phyloP scores from a whole-genome alignment of 2,329 filamentous ascomycete genomes.

The Microsporum audouinii region DNA sequence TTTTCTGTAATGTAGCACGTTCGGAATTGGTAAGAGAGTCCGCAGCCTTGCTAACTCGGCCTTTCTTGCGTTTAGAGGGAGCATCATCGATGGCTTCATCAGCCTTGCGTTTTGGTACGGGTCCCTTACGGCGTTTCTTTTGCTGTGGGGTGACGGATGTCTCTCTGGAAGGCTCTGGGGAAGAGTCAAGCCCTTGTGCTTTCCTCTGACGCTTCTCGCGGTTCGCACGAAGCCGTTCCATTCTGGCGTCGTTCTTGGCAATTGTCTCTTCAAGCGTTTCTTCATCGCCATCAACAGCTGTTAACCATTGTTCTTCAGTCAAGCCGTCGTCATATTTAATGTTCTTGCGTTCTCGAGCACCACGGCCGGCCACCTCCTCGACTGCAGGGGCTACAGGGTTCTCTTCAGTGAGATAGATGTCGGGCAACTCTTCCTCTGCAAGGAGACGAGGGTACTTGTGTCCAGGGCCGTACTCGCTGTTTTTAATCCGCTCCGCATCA shows the following conservation, averaged over 20 bases:
- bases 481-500: constrained; percentile 60
- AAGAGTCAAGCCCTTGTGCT: constrained; percentile 48
- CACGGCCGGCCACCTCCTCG: constrained; percentile 69
- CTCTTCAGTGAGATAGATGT: constrained; percentile 84
- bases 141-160: constrained; percentile 70
- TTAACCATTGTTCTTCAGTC: constrained; percentile 97
- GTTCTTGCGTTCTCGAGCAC: constrained; percentile 85
- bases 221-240: constrained; percentile 67
- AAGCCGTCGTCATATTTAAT: constrained; percentile 95
- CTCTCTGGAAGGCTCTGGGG: constrained; percentile 66
- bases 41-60: constrained; percentile 53
- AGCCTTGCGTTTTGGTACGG: constrained; percentile 76
- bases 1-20: constrained; percentile 66
- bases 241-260: constrained; percentile 74
- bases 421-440: constrained; percentile 75
- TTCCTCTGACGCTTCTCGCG: constrained; percentile 50
- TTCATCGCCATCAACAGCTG: constrained; percentile 93
- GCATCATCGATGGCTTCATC: constrained; percentile 65
- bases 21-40: constrained; percentile 57
- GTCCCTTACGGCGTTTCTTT: constrained; percentile 58
- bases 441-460: constrained; percentile 68
- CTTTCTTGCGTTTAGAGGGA: constrained; percentile 64
- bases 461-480: constrained; percentile 58
- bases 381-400: constrained; percentile 69
- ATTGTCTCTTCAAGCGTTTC: constrained; percentile 89